Evolutionary conservation across 257 asterid genomes (phyloP).

Genomic region (Lavandula angustifolia): DNA sequence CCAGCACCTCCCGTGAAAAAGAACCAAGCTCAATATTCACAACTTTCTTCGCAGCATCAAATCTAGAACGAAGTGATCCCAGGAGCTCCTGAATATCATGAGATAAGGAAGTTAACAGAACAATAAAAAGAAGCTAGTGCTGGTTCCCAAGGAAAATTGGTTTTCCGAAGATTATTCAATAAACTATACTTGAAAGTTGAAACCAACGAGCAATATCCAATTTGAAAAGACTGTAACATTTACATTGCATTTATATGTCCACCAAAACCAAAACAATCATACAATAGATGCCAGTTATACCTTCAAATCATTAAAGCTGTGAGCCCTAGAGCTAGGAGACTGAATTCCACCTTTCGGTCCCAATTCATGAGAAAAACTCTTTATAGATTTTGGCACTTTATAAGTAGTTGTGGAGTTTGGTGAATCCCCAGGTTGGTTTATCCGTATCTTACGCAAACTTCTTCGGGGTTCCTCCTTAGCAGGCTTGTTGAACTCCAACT

Average conservation of each 20-base stretch:
- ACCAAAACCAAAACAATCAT: constrained; percentile 20
- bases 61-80: constrained; percentile 77
- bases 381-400: constrained; percentile 56
- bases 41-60: constrained; percentile 84
- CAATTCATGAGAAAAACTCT: constrained; percentile 96
- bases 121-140: constrained; percentile 28
- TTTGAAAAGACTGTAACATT: constrained; percentile 17
- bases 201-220: constrained; percentile 17
- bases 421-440: constrained; percentile 45
- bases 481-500: constrained; percentile 43
- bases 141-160: constrained; percentile 7
- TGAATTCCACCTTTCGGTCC: constrained; percentile 80
- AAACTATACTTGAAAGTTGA: constrained; percentile 24
- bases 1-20: constrained; percentile 69
- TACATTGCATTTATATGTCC: constrained; percentile 1
- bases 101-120: constrained; percentile 23
- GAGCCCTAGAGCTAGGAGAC: constrained; percentile 69
- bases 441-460: constrained; percentile 50
- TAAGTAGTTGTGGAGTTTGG: constrained; percentile 41
- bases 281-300: constrained; percentile 43
- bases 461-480: constrained; percentile 49
- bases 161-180: constrained; percentile 22
- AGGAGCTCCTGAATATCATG: constrained; percentile 65
- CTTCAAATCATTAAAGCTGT: constrained; percentile 80
- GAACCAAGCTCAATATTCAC: constrained; percentile 75